Percentiles rank a stretch among this genome's conserved stretches.
Evolutionary conservation across 192 early-diverging fungal species (phyloP).

Genomic region (Rhizophlyctis rosea): DNA sequence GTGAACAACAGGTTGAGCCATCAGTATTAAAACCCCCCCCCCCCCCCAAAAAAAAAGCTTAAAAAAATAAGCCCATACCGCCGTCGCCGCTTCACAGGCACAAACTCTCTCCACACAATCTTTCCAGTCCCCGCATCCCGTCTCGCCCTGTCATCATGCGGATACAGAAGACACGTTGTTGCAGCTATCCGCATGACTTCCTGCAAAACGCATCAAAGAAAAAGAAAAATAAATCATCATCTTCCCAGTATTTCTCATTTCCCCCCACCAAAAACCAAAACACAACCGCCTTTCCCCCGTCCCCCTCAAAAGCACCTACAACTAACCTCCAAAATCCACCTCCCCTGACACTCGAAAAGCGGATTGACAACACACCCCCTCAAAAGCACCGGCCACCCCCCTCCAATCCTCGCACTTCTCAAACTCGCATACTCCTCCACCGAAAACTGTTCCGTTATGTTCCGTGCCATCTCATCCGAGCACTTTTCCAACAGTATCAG

Average conservation of each 20-base stretch:
- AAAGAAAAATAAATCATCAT: too few species aligned
- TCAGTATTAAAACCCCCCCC: slow-evolving; percentile 8
- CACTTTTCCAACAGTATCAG: too few species aligned
- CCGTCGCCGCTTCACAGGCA: slow-evolving; percentile 40
- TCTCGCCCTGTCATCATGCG: slow-evolving; percentile 13
- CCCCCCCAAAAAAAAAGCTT: slow-evolving; percentile 6
- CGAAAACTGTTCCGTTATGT: too few species aligned
- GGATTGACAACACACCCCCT: slow-evolving; percentile 44
- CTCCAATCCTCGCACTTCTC: slow-evolving; percentile 23
- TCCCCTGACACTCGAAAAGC: slow-evolving; percentile 38
- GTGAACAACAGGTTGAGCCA: neutral
- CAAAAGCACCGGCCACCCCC: slow-evolving; percentile 24
- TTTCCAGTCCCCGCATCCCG: slow-evolving; percentile 33
- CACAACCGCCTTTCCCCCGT: too few species aligned
- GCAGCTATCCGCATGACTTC: slow-evolving; percentile 45
- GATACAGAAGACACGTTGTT: slow-evolving; percentile 36
- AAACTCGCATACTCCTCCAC: too few species aligned
- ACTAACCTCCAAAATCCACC: slow-evolving; percentile 43
- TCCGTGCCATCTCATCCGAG: too few species aligned
- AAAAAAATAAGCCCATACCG: slow-evolving; percentile 25
- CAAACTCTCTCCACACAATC: slow-evolving; percentile 32
- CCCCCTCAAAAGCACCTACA: too few species aligned
- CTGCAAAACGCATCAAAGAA: too few species aligned
- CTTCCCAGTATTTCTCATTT: too few species aligned
- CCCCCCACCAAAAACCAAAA: too few species aligned